Evolutionary conservation across 176 grass and related monocot genomes (phyloP).

Genomic region (Themeda triandra): DNA sequence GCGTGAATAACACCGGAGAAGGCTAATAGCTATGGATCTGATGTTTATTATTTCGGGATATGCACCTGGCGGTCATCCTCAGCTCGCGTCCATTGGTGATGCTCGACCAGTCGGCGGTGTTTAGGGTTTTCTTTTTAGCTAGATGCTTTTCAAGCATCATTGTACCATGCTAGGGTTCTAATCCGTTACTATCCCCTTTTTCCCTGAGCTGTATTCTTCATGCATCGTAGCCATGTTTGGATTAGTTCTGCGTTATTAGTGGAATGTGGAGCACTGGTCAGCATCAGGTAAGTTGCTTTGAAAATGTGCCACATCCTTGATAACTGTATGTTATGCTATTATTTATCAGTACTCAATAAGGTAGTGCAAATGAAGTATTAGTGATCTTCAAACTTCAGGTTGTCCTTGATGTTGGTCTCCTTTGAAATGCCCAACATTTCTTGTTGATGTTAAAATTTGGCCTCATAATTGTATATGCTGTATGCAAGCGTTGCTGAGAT

Average conservation of each 20-base stretch:
- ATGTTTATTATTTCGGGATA: conserved; percentile 57
- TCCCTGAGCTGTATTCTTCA: conserved; percentile 10
- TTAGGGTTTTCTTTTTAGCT: conserved; percentile 59
- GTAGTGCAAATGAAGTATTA: conserved; percentile 29
- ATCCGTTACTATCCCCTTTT: conserved; percentile 36
- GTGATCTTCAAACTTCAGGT: background rate
- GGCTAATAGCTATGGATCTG: conserved; percentile 50
- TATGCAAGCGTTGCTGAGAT: background rate
- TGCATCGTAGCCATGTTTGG: conserved; percentile 23
- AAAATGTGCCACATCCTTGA: conserved; percentile 54
- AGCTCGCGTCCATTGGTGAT: conserved; percentile 62
- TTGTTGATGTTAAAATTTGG: background rate
- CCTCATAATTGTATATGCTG: background rate
- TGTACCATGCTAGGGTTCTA: conserved; percentile 46
- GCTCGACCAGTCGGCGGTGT: conserved; percentile 90
- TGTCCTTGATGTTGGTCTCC: background rate
- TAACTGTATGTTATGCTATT: conserved; percentile 26
- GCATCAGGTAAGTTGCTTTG: conserved; percentile 40
- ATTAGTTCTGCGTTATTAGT: conserved; percentile 15
- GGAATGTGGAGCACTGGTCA: conserved; percentile 54
- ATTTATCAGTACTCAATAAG: conserved; percentile 36
- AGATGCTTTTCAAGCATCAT: conserved; percentile 59
- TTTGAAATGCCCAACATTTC: background rate
- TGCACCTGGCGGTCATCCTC: conserved; percentile 90
- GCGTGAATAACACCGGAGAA: conserved; percentile 47